Evolutionary conservation across 2,329 filamentous ascomycete species (phyloP).

Genomic region (Lecanicillium sp.): DNA sequence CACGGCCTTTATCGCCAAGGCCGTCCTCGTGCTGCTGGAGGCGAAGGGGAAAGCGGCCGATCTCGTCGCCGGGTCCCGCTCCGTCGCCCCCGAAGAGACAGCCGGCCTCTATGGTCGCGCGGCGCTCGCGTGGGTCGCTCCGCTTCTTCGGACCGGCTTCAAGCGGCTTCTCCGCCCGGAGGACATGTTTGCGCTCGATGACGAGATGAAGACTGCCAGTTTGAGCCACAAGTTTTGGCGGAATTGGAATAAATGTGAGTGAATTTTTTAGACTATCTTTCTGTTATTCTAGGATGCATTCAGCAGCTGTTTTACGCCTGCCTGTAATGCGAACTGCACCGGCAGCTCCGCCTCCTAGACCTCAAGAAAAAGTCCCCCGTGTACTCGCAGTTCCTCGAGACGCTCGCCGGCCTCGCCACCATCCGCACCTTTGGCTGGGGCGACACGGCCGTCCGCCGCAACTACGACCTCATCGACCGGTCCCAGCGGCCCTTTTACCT

Average conservation of each 20-base stretch:
- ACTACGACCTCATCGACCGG: conserved; percentile 41
- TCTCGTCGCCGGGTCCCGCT: conserved; percentile 24
- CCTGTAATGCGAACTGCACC: too few relatives aligned
- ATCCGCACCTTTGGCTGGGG: conserved; percentile 50
- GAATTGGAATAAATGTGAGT: conserved; percentile 25
- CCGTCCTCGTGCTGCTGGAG: conserved; percentile 31
- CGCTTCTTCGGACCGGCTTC: conserved; percentile 31
- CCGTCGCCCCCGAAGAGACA: conserved; percentile 30
- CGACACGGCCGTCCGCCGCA: conserved; percentile 33
- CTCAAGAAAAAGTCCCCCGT: conserved; percentile 36
- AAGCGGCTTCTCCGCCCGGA: conserved; percentile 27
- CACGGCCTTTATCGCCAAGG: conserved; percentile 30
- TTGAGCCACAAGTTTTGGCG: conserved; percentile 27
- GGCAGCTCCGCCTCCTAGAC: conserved; percentile 36
- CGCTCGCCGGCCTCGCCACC: conserved; percentile 39
- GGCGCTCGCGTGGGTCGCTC: conserved; percentile 34
- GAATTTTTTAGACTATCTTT: not conserved
- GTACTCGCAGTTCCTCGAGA: conserved; percentile 39
- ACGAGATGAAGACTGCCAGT: conserved; percentile 25
- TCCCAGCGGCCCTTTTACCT: conserved; percentile 54
- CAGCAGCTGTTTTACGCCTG: too few relatives aligned
- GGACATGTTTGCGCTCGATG: conserved; percentile 31
- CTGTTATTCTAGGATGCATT: not conserved
- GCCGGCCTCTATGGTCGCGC: conserved; percentile 33
- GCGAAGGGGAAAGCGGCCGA: conserved; percentile 31